Base-by-base conservation (phyloP, 345 rosid genomes). In the Linum lewisii region DNA sequence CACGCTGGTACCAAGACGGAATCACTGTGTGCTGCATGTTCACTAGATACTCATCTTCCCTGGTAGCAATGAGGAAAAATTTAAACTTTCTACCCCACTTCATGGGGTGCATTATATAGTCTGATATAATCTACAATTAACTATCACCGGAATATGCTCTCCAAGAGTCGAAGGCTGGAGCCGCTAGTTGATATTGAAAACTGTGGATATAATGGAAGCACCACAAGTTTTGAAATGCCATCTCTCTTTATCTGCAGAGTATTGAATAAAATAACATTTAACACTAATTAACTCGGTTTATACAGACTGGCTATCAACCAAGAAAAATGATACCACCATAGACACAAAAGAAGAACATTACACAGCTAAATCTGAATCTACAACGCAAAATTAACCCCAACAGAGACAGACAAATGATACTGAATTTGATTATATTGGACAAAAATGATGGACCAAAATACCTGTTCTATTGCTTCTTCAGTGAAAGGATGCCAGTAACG, bases 401-500 rank as follows among this genome's bases (percentile, higher is more conserved):
- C n/a, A n/a, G n/a, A n/a, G n/a, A n/a, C n/a, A n/a, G n/a, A n/a
- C n/a, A n/a, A n/a, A n/a, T n/a, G n/a, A n/a, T n/a, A n/a, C n/a
- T n/a, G n/a, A n/a, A n/a, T n/a, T n/a, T n/a, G 38, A 34, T 34
- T 6, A 6, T 11, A 34, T 11, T 34, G 38, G 38, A 11, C 7
- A 34, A 0, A 5, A 42, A 16, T 11, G 47, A 16, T 42, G 47
- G 13, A 52, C 19, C 29, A 70, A 29, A 54, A 4, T 76, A 93
- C 99, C 99, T 82, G 94, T 65, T 86, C 91, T 57, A 93, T 93
- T 44, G 99, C 99, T 80, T 93, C 95, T 71, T 93, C 99, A 5
- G 97, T 93, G 80, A 89, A 93, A 51, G 97, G 99, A 76, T 93
- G 99, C 99, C 99, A 93, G 67, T 93, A 93, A 13, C 97, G 88